phyloP scores from a whole-genome alignment of 164 flowering plant genomes.

The Umbilicus rupestris region DNA sequence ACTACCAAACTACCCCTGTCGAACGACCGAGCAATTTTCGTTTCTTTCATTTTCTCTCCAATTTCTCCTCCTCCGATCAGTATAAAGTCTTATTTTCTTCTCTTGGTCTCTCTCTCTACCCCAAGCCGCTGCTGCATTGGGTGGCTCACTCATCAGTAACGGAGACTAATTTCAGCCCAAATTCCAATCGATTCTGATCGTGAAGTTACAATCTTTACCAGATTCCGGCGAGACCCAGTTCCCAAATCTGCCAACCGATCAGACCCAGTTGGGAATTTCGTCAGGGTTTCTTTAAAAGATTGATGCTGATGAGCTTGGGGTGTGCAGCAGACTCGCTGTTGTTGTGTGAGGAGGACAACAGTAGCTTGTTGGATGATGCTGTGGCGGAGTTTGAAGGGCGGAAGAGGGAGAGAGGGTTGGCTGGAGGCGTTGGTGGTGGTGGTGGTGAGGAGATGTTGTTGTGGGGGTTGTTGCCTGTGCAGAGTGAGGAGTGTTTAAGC shows the following conservation, averaged over 20 bases:
- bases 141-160: background rate
- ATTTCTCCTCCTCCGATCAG: background rate
- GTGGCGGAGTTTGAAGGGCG: constrained; percentile 22
- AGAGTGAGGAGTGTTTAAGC: constrained; percentile 52
- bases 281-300: background rate
- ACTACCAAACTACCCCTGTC: background rate
- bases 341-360: constrained; percentile 58
- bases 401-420: constrained; percentile 1
- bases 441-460: constrained; percentile 16
- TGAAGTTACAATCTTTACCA: background rate
- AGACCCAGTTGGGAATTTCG: background rate
- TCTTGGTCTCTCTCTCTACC: background rate
- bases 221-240: background rate
- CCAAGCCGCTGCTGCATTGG: background rate
- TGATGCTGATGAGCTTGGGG: background rate
- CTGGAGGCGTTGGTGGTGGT: too few species aligned
- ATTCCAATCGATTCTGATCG: background rate
- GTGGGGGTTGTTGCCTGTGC: constrained; percentile 30
- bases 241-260: background rate
- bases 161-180: background rate
- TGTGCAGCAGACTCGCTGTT: constrained; percentile 31
- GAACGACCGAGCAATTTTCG: background rate
- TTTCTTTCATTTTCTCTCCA: background rate
- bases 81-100: constrained; percentile 16
- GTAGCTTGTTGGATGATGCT: constrained; percentile 37